phyloP scores from a whole-genome alignment of 129 eudicot species.

The Smallanthus sonchifolius region DNA sequence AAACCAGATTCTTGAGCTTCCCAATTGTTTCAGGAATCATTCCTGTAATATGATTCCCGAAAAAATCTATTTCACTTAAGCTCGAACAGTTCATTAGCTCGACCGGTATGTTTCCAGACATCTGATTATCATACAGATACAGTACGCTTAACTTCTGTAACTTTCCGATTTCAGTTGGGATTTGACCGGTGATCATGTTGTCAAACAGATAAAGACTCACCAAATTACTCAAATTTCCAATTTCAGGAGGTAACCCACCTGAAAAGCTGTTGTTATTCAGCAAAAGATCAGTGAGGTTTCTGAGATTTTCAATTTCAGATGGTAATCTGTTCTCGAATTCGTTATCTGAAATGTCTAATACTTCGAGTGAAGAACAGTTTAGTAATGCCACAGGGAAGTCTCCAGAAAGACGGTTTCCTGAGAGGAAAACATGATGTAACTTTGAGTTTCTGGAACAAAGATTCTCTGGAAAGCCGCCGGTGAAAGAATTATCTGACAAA shows the following conservation, averaged over 20 bases:
- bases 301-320: conserved; percentile 43
- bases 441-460: conserved; percentile 49
- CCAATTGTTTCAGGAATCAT: conserved; percentile 74
- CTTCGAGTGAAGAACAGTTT: conserved; percentile 68
- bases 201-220: conserved; percentile 49
- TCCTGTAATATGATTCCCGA: conserved; percentile 74
- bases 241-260: conserved; percentile 66
- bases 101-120: conserved; percentile 79
- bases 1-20: conserved; percentile 59
- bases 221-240: conserved; percentile 77
- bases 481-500: conserved; percentile 55
- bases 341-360: conserved; percentile 75
- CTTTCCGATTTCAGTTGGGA: conserved; percentile 78
- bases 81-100: conserved; percentile 82
- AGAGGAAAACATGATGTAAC: conserved; percentile 44
- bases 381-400: conserved; percentile 59
- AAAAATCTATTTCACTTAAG: conserved; percentile 68
- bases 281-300: conserved; percentile 73
- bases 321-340: conserved; percentile 57
- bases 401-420: conserved; percentile 59
- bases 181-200: conserved; percentile 72
- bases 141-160: conserved; percentile 49
- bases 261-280: conserved; percentile 86
- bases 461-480: conserved; percentile 42
- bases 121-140: conserved; percentile 84